A percentile compares a stretch with the other conserved stretches of the same genome.
These are phyloP conservation scores for Amylocystis lapponica DNA, from an alignment of 768 basidiomycete genomes.

Conservation along the genomic window DNA sequence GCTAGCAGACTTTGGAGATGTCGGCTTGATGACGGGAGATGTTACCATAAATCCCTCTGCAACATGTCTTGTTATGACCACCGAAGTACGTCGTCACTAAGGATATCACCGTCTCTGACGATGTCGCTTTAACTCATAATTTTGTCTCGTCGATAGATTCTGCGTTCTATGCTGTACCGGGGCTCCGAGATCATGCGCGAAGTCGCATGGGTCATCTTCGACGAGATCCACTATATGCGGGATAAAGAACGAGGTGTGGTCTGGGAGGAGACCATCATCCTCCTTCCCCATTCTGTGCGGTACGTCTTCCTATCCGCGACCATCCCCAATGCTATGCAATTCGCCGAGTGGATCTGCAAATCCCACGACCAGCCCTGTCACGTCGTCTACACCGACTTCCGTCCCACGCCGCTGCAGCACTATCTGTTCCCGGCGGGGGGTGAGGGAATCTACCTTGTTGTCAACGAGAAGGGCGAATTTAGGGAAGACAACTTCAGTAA, in stretches of 20 bases:
- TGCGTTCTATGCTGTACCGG: conserved; percentile 97
- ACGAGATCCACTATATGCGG: conserved; percentile 99
- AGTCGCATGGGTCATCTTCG: conserved; percentile 99
- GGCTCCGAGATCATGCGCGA: conserved; percentile 99
- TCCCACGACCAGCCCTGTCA: conserved; percentile 98
- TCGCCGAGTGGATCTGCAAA: conserved; percentile 98
- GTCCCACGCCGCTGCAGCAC: conserved; percentile 96
- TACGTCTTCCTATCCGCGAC: conserved; percentile 99
- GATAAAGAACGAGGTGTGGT: conserved; percentile 99
- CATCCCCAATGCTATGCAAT: conserved; percentile 99
- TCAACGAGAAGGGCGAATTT: conserved; percentile 98
- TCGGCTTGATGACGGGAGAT: conserved; percentile 99
- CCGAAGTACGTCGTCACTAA: conserved; percentile 58
- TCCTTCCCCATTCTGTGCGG: conserved; percentile 92
- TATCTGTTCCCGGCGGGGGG: conserved; percentile 97
- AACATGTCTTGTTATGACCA: conserved; percentile 98
- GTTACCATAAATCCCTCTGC: conserved; percentile 98
- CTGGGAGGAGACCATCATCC: conserved; percentile 98
- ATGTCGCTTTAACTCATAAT: neutral
- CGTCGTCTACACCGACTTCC: conserved; percentile 98
- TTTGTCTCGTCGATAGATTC: conserved; percentile 58
- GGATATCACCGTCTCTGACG: too few relatives aligned
- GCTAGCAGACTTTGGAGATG: conserved; percentile 94
- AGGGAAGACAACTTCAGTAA: conserved; percentile 96
- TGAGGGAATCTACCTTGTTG: conserved; percentile 94